These are phyloP conservation scores for Dictyophora rubrovolvata DNA, from an alignment of 768 basidiomycete species.

Conservation along the genomic window DNA sequence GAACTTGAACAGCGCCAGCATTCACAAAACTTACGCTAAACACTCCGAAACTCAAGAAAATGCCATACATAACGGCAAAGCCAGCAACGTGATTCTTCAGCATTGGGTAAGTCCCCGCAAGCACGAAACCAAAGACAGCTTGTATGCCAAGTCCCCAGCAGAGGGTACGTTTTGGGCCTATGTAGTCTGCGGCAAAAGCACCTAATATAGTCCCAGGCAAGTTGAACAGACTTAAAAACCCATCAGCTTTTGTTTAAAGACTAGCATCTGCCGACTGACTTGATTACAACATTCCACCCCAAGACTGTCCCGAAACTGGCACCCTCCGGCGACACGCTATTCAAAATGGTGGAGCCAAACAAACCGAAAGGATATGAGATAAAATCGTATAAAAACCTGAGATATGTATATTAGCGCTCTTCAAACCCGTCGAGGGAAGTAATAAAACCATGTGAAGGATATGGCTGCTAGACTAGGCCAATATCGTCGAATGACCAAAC, in stretches of 20 bases:
- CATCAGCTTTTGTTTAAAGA: conserved; percentile 16
- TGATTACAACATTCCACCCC: conserved; percentile 81
- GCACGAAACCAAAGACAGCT: conserved; percentile 25
- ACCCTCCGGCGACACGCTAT: conserved; percentile 33
- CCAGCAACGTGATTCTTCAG: conserved; percentile 18
- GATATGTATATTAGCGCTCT: not conserved
- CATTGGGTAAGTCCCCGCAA: conserved; percentile 26
- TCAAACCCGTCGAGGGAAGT: not conserved
- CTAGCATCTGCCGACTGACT: conserved; percentile 32
- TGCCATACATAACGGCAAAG: conserved; percentile 12
- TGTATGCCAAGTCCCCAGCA: conserved; percentile 26
- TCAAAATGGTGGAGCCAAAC: conserved; percentile 68
- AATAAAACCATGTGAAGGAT: conserved; percentile 58
- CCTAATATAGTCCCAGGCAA: conserved; percentile 30
- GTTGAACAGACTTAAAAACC: conserved; percentile 26
- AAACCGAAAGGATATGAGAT: conserved; percentile 69
- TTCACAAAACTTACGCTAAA: conserved; percentile 12
- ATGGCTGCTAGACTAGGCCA: conserved; percentile 67
- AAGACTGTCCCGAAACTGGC: conserved; percentile 48
- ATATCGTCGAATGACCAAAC: conserved; percentile 69
- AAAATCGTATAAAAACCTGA: conserved; percentile 70
- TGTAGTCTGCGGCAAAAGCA: conserved; percentile 25
- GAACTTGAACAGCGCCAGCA: not conserved
- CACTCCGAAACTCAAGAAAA: conserved; percentile 33
- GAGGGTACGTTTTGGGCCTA: conserved; percentile 18